Percentiles rank a stretch among this genome's conserved stretches.
phyloP scores from a whole-genome alignment of 768 basidiomycete genomes.

The Leccinum broughii region DNA sequence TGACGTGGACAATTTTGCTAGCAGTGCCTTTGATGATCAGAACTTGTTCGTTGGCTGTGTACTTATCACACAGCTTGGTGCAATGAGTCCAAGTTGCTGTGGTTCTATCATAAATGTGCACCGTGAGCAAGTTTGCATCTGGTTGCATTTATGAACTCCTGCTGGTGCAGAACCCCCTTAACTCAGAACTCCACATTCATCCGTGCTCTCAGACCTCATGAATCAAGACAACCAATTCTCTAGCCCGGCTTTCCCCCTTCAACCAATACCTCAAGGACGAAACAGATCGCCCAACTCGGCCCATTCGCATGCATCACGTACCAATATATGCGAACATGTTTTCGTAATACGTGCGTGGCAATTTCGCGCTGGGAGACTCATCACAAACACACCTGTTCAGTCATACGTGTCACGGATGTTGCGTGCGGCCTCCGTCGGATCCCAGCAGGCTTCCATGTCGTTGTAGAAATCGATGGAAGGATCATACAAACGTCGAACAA shows the following conservation, averaged over 20 bases:
- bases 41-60: too few relatives aligned
- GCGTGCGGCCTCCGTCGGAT: background rate
- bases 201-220: background rate
- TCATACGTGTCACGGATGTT: background rate
- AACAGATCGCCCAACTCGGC: background rate
- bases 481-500: background rate
- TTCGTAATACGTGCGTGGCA: background rate
- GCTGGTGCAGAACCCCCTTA: too few relatives aligned
- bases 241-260: background rate
- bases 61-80: too few relatives aligned
- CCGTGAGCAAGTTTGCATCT: too few relatives aligned
- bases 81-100: too few relatives aligned
- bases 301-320: background rate
- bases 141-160: too few relatives aligned
- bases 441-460: background rate
- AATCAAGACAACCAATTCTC: background rate
- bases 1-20: too few relatives aligned
- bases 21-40: too few relatives aligned
- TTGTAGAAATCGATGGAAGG: background rate
- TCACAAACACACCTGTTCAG: background rate
- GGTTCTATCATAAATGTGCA: too few relatives aligned
- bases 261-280: too few relatives aligned
- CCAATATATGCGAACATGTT: background rate
- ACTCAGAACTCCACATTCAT: too few relatives aligned
- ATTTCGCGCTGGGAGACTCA: background rate